Percentiles rank a stretch among this genome's conserved stretches.
phyloP scores from a whole-genome alignment of 257 asterid genomes.

The Penstemon eatonii region DNA sequence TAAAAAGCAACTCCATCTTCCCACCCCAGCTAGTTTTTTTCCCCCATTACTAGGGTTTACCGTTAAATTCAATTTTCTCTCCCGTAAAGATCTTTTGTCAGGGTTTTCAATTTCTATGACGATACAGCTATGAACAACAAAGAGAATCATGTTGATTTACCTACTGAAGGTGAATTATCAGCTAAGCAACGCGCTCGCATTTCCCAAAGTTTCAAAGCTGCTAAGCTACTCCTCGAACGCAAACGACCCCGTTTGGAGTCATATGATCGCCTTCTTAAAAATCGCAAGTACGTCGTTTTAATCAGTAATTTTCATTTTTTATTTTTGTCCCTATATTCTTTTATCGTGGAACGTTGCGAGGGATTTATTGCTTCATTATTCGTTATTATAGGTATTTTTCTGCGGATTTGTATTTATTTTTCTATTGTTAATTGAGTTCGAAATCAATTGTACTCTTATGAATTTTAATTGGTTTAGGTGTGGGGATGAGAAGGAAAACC shows the following conservation, averaged over 20 bases:
- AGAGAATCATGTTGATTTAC: slow-evolving; percentile 49
- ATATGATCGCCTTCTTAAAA: slow-evolving; percentile 18
- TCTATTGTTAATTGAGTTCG: slow-evolving; percentile 10
- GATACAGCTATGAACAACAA: slow-evolving; percentile 45
- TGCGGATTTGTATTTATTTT: background rate
- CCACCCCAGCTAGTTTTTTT: background rate
- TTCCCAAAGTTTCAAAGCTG: slow-evolving; percentile 74
- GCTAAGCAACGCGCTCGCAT: slow-evolving; percentile 83
- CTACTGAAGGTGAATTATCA: slow-evolving; percentile 57
- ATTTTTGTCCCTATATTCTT: background rate
- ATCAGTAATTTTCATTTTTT: background rate
- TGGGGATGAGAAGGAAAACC: slow-evolving; percentile 36
- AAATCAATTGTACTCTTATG: background rate
- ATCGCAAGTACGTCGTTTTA: slow-evolving; percentile 36
- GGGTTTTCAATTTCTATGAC: slow-evolving; percentile 12
- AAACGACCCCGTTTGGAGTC: slow-evolving; percentile 54
- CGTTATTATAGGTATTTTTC: background rate
- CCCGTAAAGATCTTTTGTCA: background rate
- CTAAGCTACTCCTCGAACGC: slow-evolving; percentile 77
- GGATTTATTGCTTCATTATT: background rate
- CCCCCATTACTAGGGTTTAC: slow-evolving; percentile 28
- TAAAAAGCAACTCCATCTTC: slow-evolving; percentile 3
- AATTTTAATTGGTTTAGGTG: slow-evolving; percentile 37
- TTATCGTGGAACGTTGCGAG: background rate
- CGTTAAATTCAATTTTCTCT: background rate